Base-by-base conservation (phyloP, 2,329 filamentous ascomycete species). In the Niveomyces coronatus region DNA sequence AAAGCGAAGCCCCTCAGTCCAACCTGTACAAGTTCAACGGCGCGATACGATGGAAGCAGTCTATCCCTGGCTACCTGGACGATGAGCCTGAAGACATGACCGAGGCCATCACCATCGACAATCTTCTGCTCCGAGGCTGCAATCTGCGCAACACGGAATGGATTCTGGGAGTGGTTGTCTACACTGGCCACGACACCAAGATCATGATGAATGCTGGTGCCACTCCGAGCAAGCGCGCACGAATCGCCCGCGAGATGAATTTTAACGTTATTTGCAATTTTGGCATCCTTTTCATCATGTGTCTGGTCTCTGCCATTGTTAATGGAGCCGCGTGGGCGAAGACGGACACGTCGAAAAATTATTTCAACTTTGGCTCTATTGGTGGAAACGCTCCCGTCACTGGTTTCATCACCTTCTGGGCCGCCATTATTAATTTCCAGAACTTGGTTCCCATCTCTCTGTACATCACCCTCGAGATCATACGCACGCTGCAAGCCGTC, bases 221-320 rank as follows among this genome's bases (percentile, higher is more conserved):
- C 45, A 98, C 91, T 2, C 91, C 93, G 10, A 94, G 79, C 57
- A 98, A 98, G 67, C 83, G 89, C 45, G 78, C 91, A 26, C 79
- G 85, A 48, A 88, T 98, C 51, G 85, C 88, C 37, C 82, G 86
- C 45, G 88, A 94, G 57, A 74, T 98, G 49, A 98, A 98, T 65
- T 93, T 86, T 74, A 94, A 94, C 59, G 88, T 98, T 58, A 74
- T 96, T 44, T 94, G 88, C 72, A 98, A 98, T 62, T 96, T 98
- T 55, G 68, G 83, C 50, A 79, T 98, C 49, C 74, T 98, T 11
- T 80, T 94, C 53, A 55, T 79, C 54, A 93, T 98, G 79, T 98
- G 91, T 61, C 64, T 96, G 35, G 64, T 94, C 37, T 77, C 85
- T 1, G 91, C 78, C 45, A 77, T 98, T 33, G 77, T 89, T 42